Conservation (phyloP, 495 filamentous ascomycete species). For the Geopyxis carbonaria region DNA sequence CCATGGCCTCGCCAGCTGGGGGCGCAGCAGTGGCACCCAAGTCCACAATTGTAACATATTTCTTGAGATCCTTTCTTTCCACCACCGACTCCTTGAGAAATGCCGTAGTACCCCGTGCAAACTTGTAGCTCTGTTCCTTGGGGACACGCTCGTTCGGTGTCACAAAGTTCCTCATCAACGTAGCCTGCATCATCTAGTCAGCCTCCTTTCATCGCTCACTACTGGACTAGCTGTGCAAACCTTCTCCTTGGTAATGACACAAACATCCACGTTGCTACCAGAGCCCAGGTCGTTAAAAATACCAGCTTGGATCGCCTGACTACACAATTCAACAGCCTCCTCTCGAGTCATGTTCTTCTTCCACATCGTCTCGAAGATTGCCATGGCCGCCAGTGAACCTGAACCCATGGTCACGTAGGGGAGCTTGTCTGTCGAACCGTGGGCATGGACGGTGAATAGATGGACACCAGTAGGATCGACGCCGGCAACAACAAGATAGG, state of each 20-base stretch:
- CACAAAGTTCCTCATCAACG: slow-evolving; percentile 75
- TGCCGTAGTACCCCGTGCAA: slow-evolving; percentile 76
- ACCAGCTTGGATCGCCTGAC: slow-evolving; percentile 84
- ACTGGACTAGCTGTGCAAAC: slow-evolving; percentile 12
- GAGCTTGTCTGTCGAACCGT: slow-evolving; percentile 96
- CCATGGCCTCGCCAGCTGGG: slow-evolving; percentile 68
- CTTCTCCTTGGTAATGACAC: slow-evolving; percentile 84
- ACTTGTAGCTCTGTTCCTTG: slow-evolving; percentile 87
- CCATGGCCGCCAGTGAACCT: slow-evolving; percentile 91
- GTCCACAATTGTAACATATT: slow-evolving; percentile 86
- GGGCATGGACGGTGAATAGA: slow-evolving; percentile 95
- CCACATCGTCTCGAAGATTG: slow-evolving; percentile 94
- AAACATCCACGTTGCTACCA: slow-evolving; percentile 93
- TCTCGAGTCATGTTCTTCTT: slow-evolving; percentile 60
- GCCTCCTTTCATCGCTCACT: neutral
- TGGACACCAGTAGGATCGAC: slow-evolving; percentile 94
- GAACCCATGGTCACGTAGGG: slow-evolving; percentile 99
- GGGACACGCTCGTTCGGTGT: slow-evolving; percentile 77
- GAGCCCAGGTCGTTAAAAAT: slow-evolving; percentile 99
- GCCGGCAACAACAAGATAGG: slow-evolving; percentile 93
- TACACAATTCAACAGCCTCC: slow-evolving; percentile 64
- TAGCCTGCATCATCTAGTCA: slow-evolving; percentile 32
- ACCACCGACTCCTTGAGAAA: slow-evolving; percentile 88
- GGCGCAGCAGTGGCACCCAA: slow-evolving; percentile 42
- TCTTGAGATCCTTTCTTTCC: slow-evolving; percentile 78